phyloP scores from a whole-genome alignment of 768 basidiomycete genomes.

The Fomitopsis pulvina region DNA sequence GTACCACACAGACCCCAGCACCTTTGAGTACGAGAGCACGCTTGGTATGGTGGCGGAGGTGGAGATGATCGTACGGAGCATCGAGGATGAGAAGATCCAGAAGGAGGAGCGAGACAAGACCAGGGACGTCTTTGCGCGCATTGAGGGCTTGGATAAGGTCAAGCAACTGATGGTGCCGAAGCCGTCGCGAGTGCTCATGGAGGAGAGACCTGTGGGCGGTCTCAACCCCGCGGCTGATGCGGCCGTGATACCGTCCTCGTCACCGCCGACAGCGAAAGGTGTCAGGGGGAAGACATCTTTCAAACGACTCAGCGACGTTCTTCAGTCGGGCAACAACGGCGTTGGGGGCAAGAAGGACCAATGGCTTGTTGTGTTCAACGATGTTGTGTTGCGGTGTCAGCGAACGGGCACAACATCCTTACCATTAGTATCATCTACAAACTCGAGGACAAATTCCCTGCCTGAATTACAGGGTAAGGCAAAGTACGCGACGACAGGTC shows the following conservation, averaged over 20 bases:
- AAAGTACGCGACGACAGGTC: constrained; percentile 79
- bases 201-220: constrained; percentile 57
- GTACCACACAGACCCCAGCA: constrained; percentile 94
- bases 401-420: constrained; percentile 84
- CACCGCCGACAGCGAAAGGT: constrained; percentile 40
- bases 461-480: constrained; percentile 81
- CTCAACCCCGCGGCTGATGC: constrained; percentile 14
- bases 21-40: constrained; percentile 95
- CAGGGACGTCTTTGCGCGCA: constrained; percentile 90
- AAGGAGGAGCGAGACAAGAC: constrained; percentile 96
- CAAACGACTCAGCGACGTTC: constrained; percentile 85
- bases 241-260: constrained; percentile 11
- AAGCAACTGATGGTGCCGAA: constrained; percentile 90
- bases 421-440: constrained; percentile 63
- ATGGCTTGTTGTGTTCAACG: constrained; percentile 95
- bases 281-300: constrained; percentile 83
- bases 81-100: constrained; percentile 97
- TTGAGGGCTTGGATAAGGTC: constrained; percentile 93
- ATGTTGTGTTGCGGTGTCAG: constrained; percentile 90
- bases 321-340: constrained; percentile 48
- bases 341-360: constrained; percentile 73
- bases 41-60: constrained; percentile 96
- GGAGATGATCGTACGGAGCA: constrained; percentile 91
- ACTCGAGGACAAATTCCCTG: constrained; percentile 65
- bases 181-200: constrained; percentile 78